Base-by-base conservation (phyloP, 306 rosid genomes). In the Lablab purpureus region DNA sequence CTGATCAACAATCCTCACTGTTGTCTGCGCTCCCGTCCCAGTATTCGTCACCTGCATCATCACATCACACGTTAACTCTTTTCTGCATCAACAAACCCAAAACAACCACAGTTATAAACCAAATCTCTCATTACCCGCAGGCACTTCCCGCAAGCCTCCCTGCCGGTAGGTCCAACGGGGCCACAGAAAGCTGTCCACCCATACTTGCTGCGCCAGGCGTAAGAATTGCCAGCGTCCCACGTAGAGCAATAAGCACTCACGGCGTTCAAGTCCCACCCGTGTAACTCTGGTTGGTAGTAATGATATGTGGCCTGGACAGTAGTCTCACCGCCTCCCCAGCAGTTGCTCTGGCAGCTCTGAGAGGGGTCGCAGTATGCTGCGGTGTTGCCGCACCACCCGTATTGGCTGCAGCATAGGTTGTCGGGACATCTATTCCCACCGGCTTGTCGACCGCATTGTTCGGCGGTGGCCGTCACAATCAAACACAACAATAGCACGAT, bases 121-220 rank as follows among this genome's bases (percentile, higher is more conserved):
- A 32, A 32, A 36, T 6, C 7, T 40, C 0, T 40, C 10, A 10
- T 10, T n/a, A n/a, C 96, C 80, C 55, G 52, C 7, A 90, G 79
- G 83, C 98, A 92, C 67, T 76, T 89, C 64, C 98, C 97, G 25
- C 98, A 92, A 0, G 97, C 22, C 5, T 64, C 91, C 36, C 70
- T 84, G 27, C 98, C 96, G 0, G 18, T 81, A 41, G 94, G 90
- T 3, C 96, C 98, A 49, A 36, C 83, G 0, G 94, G 96, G 0
- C 96, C 92, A 56, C 98, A 92, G 77, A 92, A 94, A 50, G 98
- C 94, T 0, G 96, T 92, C 98, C 98, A 94, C 0, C 96, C 93
- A 23, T 94, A 90, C 41, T 90, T 90, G 18, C 90, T 91, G 8
- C 98, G 94, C 94, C 94, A 90, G 0, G 82, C 80, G 55, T 79